Evolutionary conservation across 495 filamentous ascomycete species (phyloP), one percentile per base, ranked within the genome.

Genomic region (Penicillium cataractarum): DNA sequence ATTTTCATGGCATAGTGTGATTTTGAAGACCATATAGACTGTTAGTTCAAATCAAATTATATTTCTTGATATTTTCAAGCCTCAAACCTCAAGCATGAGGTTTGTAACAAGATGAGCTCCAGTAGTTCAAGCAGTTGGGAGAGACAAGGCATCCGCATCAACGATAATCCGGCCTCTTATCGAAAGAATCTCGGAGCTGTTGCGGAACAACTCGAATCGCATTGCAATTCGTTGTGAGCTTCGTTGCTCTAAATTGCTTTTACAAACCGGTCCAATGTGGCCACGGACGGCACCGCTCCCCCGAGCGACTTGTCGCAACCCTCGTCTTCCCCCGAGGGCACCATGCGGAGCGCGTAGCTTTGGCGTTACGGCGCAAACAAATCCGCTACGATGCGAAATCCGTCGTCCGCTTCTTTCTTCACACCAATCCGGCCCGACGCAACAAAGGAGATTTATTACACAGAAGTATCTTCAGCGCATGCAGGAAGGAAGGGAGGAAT

Each of bases 401-500:
- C 46, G 58, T 53, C 74, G 72, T 4, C 67, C 71, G 6, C 31
- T 33, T 22, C n/a, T 71, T 9, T 57, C 32, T 19, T 27, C 31
- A 6, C 55, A 48, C 12, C 46, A 51, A 7, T 54, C 50, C 27
- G 21, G 35, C 10, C 57, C 31, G 17, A 24, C 26, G 2, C 63
- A 65, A 15, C 80, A 83, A 60, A 77, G 68, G 59, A 64, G 84
- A 78, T 77, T 66, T 55, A 83, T 87, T 22, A 82, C 81, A 15
- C 71, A 77, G 51, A 71, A 82, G 13, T 83, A 81, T 39, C 53
- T 84, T 9, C 65, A 69, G 48, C 88, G 86, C 63, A 73, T 78
- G n/a, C 73, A 77, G 21, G 80, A 84, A 19, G 88, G 86, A 0
- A 74, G 84, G 57, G 39, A 76, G 57, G 68, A 80, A 58, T 93